Base-by-base conservation (phyloP, 345 rosid genomes). In the Aegle marmelos region DNA sequence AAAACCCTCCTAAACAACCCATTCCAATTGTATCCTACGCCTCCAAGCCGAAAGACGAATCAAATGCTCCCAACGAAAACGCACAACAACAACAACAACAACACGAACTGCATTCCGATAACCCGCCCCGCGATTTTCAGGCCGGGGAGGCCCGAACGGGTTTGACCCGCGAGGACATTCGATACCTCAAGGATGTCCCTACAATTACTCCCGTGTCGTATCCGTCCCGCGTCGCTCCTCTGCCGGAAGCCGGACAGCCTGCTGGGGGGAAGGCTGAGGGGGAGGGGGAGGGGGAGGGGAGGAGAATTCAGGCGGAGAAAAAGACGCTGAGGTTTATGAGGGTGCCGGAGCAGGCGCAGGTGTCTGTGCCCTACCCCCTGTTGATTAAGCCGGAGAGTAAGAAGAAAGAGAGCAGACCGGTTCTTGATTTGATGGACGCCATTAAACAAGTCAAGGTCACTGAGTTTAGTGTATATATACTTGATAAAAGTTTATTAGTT, bases 391-490 rank as follows among this genome's bases (percentile, higher is more conserved):
- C 91, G 8, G 90, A 63, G n/a, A 75, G 39, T 48, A 63, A 79
- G 77, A 82, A 87, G 89, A 94, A 81, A 59, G 93, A 91, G 72
- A 91, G 84, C 81, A 86, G 78, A 34, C 80, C 91, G 48, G 75
- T 89, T 81, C 83, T 88, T 45, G 99, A 96, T 85, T 90, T 96
- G 86, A 81, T 75, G 83, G 97, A 96, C 54, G 99, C 99, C 54
- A 90, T 96, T 79, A 85, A 83, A 78, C 91, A 89, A 79, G 88
- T 94, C 79, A 94, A 94, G 99, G 99, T 96, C 78, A 68, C 50
- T 45, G 50, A 45, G 50, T 45, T 45, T 45, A 45, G 50, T 10
- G 84, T 68, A 28, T 64, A 6, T 7, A 7, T 22, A 17, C 39
- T 14, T 25, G n/a, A 70, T 13, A 11, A 45, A 13, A 45, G 13